Conservation (phyloP, 2,329 filamentous ascomycete species). For the Aspergillus persii region DNA sequence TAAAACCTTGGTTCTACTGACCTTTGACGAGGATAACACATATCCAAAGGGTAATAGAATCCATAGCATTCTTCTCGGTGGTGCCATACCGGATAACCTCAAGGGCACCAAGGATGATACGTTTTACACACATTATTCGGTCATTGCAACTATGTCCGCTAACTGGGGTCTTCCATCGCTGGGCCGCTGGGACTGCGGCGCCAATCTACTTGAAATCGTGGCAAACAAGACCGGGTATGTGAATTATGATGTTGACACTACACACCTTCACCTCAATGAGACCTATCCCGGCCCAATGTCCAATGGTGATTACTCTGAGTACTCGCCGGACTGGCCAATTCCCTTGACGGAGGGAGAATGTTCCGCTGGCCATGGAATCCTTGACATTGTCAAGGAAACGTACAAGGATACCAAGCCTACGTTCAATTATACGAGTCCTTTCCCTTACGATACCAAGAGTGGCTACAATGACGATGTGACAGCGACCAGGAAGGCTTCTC, state of each 20-base stretch:
- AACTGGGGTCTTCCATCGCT: slow-evolving; percentile 71
- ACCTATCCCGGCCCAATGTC: slow-evolving; percentile 53
- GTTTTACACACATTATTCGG: slow-evolving; percentile 73
- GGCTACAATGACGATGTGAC: slow-evolving; percentile 31
- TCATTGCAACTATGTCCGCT: slow-evolving; percentile 63
- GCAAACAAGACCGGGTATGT: slow-evolving; percentile 60
- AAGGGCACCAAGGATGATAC: slow-evolving; percentile 65
- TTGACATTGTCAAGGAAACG: slow-evolving; percentile 34
- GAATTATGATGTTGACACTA: slow-evolving; percentile 40
- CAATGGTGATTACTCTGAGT: slow-evolving; percentile 24
- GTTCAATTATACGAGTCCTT: slow-evolving; percentile 36
- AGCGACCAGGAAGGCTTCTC: slow-evolving; percentile 21
- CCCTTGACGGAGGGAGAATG: slow-evolving; percentile 29
- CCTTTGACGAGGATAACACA: slow-evolving; percentile 75
- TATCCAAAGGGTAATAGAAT: slow-evolving; percentile 68
- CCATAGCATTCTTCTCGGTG: slow-evolving; percentile 69
- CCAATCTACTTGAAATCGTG: slow-evolving; percentile 65
- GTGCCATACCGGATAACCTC: slow-evolving; percentile 64
- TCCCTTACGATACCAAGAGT: slow-evolving; percentile 28
- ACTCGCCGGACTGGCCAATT: slow-evolving; percentile 28
- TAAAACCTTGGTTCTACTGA: slow-evolving; percentile 71
- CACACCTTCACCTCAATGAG: slow-evolving; percentile 50
- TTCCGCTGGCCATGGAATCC: slow-evolving; percentile 36
- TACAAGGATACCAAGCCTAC: slow-evolving; percentile 28
- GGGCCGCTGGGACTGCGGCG: slow-evolving; percentile 69